Evolutionary conservation across 176 grass and related monocot species (phyloP).

Genomic region (bread wheat (Triticum aestivum)): DNA sequence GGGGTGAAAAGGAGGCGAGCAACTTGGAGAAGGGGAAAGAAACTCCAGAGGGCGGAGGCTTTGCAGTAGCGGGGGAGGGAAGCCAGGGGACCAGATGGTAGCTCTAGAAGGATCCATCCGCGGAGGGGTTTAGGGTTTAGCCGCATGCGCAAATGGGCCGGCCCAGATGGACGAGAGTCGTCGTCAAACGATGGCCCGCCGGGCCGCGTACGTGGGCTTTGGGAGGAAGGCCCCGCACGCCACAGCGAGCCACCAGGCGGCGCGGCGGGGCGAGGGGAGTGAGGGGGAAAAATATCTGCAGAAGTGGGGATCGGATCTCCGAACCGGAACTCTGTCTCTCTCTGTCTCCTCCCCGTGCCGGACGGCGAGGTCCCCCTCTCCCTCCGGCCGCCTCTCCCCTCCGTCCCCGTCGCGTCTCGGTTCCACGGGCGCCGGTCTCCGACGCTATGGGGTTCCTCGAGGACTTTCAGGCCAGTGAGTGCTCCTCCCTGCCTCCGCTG

Average conservation of each 20-base stretch:
- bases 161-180: neutral
- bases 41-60: neutral
- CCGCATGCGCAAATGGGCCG: neutral
- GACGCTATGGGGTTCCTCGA: conserved; percentile 59
- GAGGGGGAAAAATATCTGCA: neutral
- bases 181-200: too few relatives aligned
- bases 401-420: neutral
- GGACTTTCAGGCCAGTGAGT: conserved; percentile 71
- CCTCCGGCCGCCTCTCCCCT: neutral
- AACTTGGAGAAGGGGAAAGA: conserved; percentile 16
- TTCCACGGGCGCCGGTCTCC: neutral
- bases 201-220: neutral
- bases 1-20: neutral
- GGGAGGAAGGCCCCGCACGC: neutral
- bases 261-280: too few relatives aligned
- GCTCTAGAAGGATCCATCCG: conserved; percentile 41
- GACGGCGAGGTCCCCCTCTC: conserved; percentile 29
- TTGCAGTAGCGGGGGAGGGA: neutral
- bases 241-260: too few relatives aligned
- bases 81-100: neutral
- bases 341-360: neutral
- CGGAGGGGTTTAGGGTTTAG: conserved; percentile 56
- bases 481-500: neutral
- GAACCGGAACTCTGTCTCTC: neutral
- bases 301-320: conserved; percentile 20